Evolutionary conservation across 257 asterid species (phyloP).

Genomic region (Anisodus tanguticus): DNA sequence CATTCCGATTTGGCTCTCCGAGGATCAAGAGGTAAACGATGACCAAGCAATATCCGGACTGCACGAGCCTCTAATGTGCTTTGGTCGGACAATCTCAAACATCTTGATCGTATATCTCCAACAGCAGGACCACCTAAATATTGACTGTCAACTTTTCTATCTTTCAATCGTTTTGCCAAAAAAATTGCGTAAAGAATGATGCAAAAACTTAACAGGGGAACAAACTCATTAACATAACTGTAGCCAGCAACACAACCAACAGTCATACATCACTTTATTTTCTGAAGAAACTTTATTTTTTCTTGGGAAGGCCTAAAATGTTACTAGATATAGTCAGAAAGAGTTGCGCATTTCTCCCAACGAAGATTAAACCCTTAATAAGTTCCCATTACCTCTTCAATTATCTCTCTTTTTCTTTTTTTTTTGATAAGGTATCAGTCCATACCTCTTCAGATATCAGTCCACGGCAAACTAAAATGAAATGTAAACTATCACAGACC

Average conservation of each 20-base stretch:
- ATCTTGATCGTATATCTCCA: constrained; percentile 97
- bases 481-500: not conserved
- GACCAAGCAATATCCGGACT: constrained; percentile 84
- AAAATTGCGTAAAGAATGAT: not conserved
- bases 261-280: not conserved
- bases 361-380: not conserved
- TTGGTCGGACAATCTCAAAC: constrained; percentile 88
- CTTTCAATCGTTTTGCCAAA: not conserved
- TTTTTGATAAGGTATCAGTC: too few relatives aligned
- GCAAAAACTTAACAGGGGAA: constrained; percentile 16
- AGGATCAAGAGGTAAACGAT: constrained; percentile 89
- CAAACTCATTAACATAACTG: constrained; percentile 1
- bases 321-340: constrained; percentile 1
- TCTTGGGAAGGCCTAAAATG: not conserved
- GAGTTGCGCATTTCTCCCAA: not conserved
- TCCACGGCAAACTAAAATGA: not conserved
- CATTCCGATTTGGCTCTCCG: constrained; percentile 79
- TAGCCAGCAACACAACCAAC: constrained; percentile 7
- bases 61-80: constrained; percentile 92
- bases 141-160: not conserved
- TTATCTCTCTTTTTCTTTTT: too few relatives aligned
- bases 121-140: constrained; percentile 97
- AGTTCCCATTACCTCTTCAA: too few relatives aligned
- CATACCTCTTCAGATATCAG: not conserved
- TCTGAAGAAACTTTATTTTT: constrained; percentile 25